A percentile compares a stretch with the other conserved stretches of the same genome.
Conservation (phyloP, 345 rosid genomes). For the Lenwebbia sp. region DNA sequence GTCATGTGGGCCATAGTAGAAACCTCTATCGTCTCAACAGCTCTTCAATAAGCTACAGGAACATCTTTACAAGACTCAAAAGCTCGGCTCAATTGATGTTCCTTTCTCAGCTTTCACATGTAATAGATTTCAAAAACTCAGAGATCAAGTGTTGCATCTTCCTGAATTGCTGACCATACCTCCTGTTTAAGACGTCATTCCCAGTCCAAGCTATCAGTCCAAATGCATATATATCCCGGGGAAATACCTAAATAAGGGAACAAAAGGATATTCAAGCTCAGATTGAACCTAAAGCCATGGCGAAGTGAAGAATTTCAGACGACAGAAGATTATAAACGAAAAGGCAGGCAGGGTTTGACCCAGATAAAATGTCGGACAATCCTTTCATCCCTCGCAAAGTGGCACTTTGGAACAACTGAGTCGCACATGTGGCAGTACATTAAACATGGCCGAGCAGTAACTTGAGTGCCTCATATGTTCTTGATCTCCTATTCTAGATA, state of each 20-base stretch:
- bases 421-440: neutral
- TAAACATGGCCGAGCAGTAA: neutral
- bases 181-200: constrained; percentile 80
- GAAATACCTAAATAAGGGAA: constrained; percentile 49
- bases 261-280: neutral
- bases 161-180: constrained; percentile 23
- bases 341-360: neutral
- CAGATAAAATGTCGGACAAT: neutral
- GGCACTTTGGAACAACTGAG: neutral
- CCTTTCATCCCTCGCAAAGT: neutral
- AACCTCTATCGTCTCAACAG: neutral
- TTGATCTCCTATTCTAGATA: neutral
- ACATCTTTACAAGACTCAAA: neutral
- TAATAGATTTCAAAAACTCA: neutral
- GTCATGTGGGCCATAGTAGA: neutral
- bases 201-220: constrained; percentile 98
- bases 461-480: neutral
- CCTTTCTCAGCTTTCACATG: neutral
- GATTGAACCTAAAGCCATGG: neutral
- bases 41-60: neutral
- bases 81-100: neutral
- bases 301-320: neutral
- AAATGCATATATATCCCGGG: constrained; percentile 76
- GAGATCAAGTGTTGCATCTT: neutral
- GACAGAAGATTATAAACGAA: neutral